These are phyloP conservation scores for Wickerhamiella shivajii DNA, from an alignment of 805 yeast species.

Conservation along the genomic window DNA sequence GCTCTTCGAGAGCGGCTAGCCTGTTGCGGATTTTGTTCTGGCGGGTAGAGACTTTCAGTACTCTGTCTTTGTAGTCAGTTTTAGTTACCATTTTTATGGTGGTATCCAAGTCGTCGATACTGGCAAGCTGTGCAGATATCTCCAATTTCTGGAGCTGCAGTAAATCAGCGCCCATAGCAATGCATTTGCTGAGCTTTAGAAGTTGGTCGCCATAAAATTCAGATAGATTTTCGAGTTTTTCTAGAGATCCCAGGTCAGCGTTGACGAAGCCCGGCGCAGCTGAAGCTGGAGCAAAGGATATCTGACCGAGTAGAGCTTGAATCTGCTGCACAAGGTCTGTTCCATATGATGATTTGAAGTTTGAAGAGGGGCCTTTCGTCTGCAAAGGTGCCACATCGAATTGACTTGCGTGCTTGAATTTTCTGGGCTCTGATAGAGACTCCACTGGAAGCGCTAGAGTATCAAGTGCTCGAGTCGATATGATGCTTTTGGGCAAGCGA, in stretches of 20 bases:
- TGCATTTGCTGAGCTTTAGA: constrained; percentile 24
- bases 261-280: constrained; percentile 13
- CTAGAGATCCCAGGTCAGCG: constrained; percentile 18
- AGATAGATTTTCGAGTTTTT: constrained; percentile 16
- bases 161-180: constrained; percentile 26
- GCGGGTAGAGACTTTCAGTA: too few relatives aligned
- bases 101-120: constrained; percentile 19
- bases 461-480: background rate
- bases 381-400: background rate
- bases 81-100: constrained; percentile 12
- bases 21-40: too few relatives aligned
- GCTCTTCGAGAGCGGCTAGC: too few relatives aligned
- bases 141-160: constrained; percentile 30
- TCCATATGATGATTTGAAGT: background rate
- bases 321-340: background rate
- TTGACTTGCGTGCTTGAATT: background rate
- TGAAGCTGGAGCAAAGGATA: constrained; percentile 9
- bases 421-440: background rate
- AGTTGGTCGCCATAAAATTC: constrained; percentile 17
- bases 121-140: constrained; percentile 28
- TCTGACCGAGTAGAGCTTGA: constrained; percentile 2
- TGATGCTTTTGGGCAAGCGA: background rate
- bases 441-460: background rate
- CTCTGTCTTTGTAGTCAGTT: constrained; percentile 3
- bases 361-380: too few relatives aligned